A percentile compares a stretch with the other conserved stretches of the same genome.
phyloP scores from a whole-genome alignment of 2,329 filamentous ascomycete species.

The Xylariales sp. region DNA sequence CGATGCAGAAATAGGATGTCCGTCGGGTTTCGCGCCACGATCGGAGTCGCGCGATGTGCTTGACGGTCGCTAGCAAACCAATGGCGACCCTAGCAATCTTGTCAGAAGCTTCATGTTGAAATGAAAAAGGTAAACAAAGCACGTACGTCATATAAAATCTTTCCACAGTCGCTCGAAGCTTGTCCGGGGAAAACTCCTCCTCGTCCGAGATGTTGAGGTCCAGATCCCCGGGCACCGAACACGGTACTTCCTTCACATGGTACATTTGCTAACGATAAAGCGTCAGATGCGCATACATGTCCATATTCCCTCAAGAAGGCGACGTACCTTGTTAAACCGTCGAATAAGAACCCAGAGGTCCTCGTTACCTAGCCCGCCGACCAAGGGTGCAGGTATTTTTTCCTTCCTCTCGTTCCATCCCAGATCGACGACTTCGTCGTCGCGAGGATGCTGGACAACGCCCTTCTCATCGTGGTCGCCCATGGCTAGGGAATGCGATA shows the following conservation, averaged over 20 bases:
- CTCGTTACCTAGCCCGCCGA: constrained; percentile 77
- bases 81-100: constrained; percentile 64
- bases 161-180: constrained; percentile 81
- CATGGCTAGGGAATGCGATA: constrained; percentile 59
- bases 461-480: constrained; percentile 58
- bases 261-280: constrained; percentile 60
- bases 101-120: constrained; percentile 3
- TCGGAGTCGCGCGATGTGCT: constrained; percentile 79
- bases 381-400: constrained; percentile 68
- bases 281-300: constrained; percentile 5
- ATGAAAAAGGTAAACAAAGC: background rate
- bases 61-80: constrained; percentile 71
- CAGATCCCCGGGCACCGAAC: constrained; percentile 72
- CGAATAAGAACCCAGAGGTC: constrained; percentile 78
- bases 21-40: constrained; percentile 81
- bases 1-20: constrained; percentile 74
- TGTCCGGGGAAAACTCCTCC: constrained; percentile 87
- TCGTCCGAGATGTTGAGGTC: constrained; percentile 85
- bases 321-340: constrained; percentile 75
- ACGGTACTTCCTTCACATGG: constrained; percentile 74
- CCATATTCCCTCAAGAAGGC: background rate
- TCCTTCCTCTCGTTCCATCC: constrained; percentile 75
- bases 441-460: constrained; percentile 58
- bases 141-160: constrained; percentile 79
- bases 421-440: constrained; percentile 69